Evolutionary conservation across 78 protist genomes (phyloP).

Genomic region (Chrysochromulina parva): DNA sequence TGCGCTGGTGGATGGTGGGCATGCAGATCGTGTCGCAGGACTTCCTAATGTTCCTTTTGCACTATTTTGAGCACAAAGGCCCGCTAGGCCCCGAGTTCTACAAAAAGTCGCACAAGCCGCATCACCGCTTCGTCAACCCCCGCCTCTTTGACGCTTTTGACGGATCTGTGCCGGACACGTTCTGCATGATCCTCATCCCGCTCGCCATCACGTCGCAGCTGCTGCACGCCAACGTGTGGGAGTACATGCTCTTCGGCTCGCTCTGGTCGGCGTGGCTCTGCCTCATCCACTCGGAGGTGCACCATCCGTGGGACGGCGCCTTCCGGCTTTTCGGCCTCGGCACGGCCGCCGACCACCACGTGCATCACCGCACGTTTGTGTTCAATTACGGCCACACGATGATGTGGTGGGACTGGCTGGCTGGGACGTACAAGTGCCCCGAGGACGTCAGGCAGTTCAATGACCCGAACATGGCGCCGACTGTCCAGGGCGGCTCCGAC

Average conservation of each 20-base stretch:
- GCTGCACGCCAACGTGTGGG: conserved; percentile 39
- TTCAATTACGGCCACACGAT: conserved; percentile 59
- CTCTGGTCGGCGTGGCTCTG: conserved; percentile 22
- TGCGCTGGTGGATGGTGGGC: not conserved
- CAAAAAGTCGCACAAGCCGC: conserved; percentile 18
- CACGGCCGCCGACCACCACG: conserved; percentile 63
- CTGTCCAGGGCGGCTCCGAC: too few relatives aligned
- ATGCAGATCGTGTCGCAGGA: not conserved
- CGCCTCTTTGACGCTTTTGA: conserved; percentile 46
- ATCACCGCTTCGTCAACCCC: conserved; percentile 41
- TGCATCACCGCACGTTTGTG: conserved; percentile 51
- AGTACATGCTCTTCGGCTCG: conserved; percentile 48
- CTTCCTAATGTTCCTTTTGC: not conserved
- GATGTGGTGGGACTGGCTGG: conserved; percentile 44
- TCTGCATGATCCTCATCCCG: conserved; percentile 48
- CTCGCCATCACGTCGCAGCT: conserved; percentile 20
- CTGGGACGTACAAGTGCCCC: conserved; percentile 42
- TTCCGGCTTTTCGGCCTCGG: conserved; percentile 30
- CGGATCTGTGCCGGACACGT: conserved; percentile 49
- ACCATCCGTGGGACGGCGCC: conserved; percentile 53
- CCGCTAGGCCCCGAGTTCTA: not conserved
- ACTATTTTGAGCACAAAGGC: conserved; percentile 21
- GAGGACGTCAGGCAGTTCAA: too few relatives aligned
- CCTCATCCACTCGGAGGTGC: conserved; percentile 40
- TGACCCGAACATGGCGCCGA: too few relatives aligned